Evolutionary conservation across 1,284 basidiomycete genomes (phyloP), one percentile per base, ranked within the genome.

Genomic region (Ceratobasidium sp.): DNA sequence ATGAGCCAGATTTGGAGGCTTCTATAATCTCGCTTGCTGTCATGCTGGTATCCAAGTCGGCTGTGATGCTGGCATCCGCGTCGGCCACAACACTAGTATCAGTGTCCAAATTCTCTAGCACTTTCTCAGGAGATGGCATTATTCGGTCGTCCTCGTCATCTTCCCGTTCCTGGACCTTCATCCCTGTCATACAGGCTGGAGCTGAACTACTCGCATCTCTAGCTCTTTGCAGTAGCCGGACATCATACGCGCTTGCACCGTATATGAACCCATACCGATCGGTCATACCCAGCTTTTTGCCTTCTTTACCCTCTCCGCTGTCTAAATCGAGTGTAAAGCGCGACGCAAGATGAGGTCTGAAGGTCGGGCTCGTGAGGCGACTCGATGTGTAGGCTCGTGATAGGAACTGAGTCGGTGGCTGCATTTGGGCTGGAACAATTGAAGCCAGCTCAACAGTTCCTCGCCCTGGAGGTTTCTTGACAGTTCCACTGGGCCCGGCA

Each of bases 201-300:
- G 92, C 91, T 0, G 89, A 87, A 76, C 86, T 90, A 36, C 86
- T 84, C 75, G 90, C 93, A 76, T 92, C 90, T 80, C 85, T 84
- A 41, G 91, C 91, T 53, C 92, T 85, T 8, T 90, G 79, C 34
- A 96, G 84, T 23, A 96, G 82, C 18, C 93, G 82, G n/a, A 92
- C 84, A 77, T 96, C 93, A 75, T 94, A 92, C 77, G 87, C 85
- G 28, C 89, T 88, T 12, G 94, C 87, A 77, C 94, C 93, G 43
- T 74, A 73, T 2, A 74, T 72, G 82, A 98, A 98, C 0, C 97
- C 97, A 79, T 94, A 98, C 9, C 94, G 89, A 78, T 98, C 97
- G 3, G 96, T 95, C 76, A 97, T 83, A 12, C 69, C 53, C 34
- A 70, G 46, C 36, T 50, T 60, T 23, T 73, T 67, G 1, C 45